Conservation (phyloP, 805 yeast species). For the Jamesozyma gamospora region DNA sequence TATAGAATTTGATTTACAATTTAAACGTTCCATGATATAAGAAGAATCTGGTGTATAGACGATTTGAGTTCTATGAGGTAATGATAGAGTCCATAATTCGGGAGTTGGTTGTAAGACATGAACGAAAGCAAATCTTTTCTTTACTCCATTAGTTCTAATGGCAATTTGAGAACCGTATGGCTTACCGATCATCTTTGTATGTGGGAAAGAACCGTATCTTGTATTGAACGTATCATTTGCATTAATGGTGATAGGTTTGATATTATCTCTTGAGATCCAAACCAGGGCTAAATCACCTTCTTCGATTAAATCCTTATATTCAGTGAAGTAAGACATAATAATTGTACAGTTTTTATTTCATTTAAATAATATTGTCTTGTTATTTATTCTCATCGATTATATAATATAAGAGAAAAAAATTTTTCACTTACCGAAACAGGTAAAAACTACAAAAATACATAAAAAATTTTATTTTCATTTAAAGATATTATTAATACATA, state of each 20-base stretch:
- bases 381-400: too few species aligned
- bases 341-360: too few species aligned
- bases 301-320: conserved; percentile 56
- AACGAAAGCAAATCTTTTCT: conserved; percentile 55
- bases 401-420: too few species aligned
- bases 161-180: conserved; percentile 80
- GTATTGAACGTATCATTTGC: conserved; percentile 63
- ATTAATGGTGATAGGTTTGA: conserved; percentile 62
- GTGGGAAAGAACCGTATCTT: conserved; percentile 84
- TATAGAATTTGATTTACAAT: conserved; percentile 59
- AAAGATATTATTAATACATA: conserved; percentile 35
- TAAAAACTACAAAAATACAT: too few species aligned
- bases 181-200: conserved; percentile 68
- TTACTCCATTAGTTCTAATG: conserved; percentile 47
- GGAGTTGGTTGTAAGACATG: conserved; percentile 88
- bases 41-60: conserved; percentile 94
- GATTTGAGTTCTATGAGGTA: conserved; percentile 96
- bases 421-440: not conserved
- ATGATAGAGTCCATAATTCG: conserved; percentile 89
- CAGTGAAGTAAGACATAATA: conserved; percentile 32
- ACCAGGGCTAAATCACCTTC: conserved; percentile 84
- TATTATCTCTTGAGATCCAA: conserved; percentile 70
- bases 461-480: too few species aligned
- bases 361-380: too few species aligned
- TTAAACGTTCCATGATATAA: conserved; percentile 74